Evolutionary conservation across 2,329 filamentous ascomycete species (phyloP), one percentile per base, ranked within the genome.

Genomic region (Trichoderma pleuroti): DNA sequence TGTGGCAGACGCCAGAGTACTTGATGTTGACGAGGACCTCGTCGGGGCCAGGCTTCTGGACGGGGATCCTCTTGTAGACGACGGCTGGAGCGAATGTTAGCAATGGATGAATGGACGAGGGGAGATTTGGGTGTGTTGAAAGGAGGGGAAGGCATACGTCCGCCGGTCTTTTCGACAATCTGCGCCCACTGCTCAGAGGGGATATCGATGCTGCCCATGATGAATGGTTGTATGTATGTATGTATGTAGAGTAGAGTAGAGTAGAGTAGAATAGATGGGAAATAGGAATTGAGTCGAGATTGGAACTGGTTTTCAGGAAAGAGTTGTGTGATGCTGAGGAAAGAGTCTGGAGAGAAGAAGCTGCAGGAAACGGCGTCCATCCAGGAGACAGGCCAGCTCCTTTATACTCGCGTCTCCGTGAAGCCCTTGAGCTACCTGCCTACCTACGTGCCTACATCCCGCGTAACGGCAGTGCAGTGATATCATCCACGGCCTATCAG

Each of bases 11-110:
- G 79, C 93, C 93, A 32, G 91, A 92, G 86, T 89, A 97, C 82
- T 94, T 94, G 86, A 97, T 88, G 84, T 97, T 95, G 83, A 97
- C 85, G 74, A 98, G 91, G 75, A 97, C 92, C 83, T 98, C 93
- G 84, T 97, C 94, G 66, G 94, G 91, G 26, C 91, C 93, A 49
- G 94, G 94, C 81, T 90, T 88, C 73, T 86, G 86, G 65, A 97
- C 93, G 75, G 92, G 91, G 77, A 98, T 95, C 83, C 91, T 87
- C 84, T 93, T 94, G 87, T 91, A 93, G 72, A 88, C 82, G 76
- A 89, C 84, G 75, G 88, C 88, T 90, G 73, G 24, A 67, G 36
- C 63, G 68, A 68, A 11, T 72, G 71, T 62, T 28, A 24, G 62
- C 60, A 26, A 36, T n/a, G 32, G 34, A 21, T 72, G 10, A 57